A percentile compares a stretch with the other conserved stretches of the same genome.
phyloP scores from a whole-genome alignment of 129 eudicot species.

The Saposhnikovia divaricata region DNA sequence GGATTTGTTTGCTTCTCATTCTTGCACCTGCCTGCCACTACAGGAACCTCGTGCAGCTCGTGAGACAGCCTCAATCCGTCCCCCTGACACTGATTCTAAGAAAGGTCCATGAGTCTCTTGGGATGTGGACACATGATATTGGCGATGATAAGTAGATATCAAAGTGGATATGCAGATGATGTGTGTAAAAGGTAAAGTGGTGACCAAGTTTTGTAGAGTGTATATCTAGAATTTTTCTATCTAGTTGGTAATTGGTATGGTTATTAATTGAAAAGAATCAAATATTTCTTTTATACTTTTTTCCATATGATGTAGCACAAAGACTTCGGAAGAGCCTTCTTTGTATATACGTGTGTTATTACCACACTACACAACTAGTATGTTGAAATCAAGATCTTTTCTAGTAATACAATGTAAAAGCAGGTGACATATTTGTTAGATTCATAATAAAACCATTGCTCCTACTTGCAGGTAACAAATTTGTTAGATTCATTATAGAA shows the following conservation, averaged over 20 bases:
- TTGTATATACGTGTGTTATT: not conserved
- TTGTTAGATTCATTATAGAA: not conserved
- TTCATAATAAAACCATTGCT: not conserved
- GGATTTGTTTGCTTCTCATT: not conserved
- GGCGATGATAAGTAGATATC: constrained; percentile 27
- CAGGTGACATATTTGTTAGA: not conserved
- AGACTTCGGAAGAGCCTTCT: not conserved
- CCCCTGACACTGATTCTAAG: constrained; percentile 23
- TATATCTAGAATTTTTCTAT: constrained; percentile 9
- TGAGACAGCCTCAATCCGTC: constrained; percentile 32
- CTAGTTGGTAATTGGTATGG: constrained; percentile 18
- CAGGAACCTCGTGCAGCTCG: constrained; percentile 70
- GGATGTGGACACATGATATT: not conserved
- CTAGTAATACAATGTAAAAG: not conserved
- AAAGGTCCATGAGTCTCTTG: constrained; percentile 15
- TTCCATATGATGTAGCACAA: not conserved
- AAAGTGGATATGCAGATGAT: constrained; percentile 29
- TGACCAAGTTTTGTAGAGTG: constrained; percentile 22
- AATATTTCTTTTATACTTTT: not conserved
- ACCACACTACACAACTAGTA: not conserved
- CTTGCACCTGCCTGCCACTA: not conserved
- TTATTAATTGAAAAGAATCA: not conserved
- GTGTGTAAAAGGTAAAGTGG: constrained; percentile 13
- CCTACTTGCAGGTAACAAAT: not conserved
- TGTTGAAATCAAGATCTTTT: not conserved